Evolutionary conservation across 2,329 filamentous ascomycete species (phyloP), one percentile per base, ranked within the genome.

Genomic region (Aspergillus piperis): DNA sequence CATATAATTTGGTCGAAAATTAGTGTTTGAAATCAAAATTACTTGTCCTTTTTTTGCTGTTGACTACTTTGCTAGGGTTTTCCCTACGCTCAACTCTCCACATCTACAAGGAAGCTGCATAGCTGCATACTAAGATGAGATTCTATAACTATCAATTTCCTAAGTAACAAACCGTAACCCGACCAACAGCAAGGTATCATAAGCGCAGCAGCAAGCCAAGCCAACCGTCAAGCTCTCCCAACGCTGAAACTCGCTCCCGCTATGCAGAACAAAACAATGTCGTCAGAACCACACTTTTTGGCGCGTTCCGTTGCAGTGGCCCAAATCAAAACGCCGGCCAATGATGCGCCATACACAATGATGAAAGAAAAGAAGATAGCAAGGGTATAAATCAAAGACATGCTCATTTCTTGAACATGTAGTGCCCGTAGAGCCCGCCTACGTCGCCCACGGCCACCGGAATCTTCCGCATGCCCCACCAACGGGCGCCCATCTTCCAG

Each of bases 401-500:
- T 63, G 59, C 58, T 78, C 71, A 81, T 69, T 80, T 77, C 70
- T 84, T 84, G 69, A 85, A 86, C 80, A 85, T 85, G 68, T 85
- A 86, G 70, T 84, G 82, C 42, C 82, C 83, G 69, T 86, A 86
- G 68, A 86, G 80, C 3, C 84, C 84, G 23, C 83, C 83, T 5
- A 86, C 83, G 60, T 86, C 83, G 8, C 82, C 81, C 38, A 81
- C 75, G 13, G 80, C 82, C 63, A 86, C 80, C 2, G 84, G 83
- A 25, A 85, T 75, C 73, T 86, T 95, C 64, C 90, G 84, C 87
- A 92, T 92, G 39, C 91, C 91, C 91, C 91, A 94, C 78, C 87
- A 90, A 68, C 86, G 85, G 52, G 90, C 90, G 32, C 91, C 91
- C 88, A 92, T 90, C 80, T 95, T 95, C 91, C 91, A 95, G 69